Base-by-base conservation (phyloP, 2,329 filamentous ascomycete species). In the Diaporthe australafricana region DNA sequence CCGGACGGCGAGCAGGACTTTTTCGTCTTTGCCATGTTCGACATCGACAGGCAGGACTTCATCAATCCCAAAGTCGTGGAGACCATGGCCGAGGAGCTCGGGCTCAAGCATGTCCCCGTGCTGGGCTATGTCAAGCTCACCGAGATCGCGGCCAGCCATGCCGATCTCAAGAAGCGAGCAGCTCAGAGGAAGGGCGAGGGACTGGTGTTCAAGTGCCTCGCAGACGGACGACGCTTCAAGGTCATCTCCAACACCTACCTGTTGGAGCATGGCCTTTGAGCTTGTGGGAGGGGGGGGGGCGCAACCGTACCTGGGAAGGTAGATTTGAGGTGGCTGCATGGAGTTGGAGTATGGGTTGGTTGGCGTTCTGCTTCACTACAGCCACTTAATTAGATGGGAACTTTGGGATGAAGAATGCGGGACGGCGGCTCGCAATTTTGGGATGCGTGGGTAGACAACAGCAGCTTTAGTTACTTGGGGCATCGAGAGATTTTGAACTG, bases 21-120 rank as follows among this genome's bases (percentile, higher is more conserved):
- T 67, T 80, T 80, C 65, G 76, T 83, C 20, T 84, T 78, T 53
- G 70, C 77, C 7, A 73, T 82, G 14, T 78, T 76, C 70, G 79
- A 83, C 68, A 76, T 83, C 9, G 77, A 79, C 38, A 55, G 70
- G 38, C 75, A 78, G 48, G 72, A 70, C 25, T 78, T 81, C 55
- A 69, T 81, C 53, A 14, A 75, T 1, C 80, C 81, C 2, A 70
- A 72, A 4, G 71, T 74, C 16, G 79, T 79, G 12, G 76, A 81
- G 70, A 22, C 27, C 9, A 79, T 80, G 68, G 77, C 78, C 5
- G 53, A 60, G 20, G 42, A 72, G n/a, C 70, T 81, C 1, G 76
- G 77, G 3, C 70, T 83, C 14, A 65, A 76, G 55, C 82, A 84
- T 63, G 82, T 82, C 17, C 75, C 76, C 5, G 76, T 80, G 2